Evolutionary conservation across 768 basidiomycete species (phyloP), one percentile per base, ranked within the genome.

Genomic region (Pulveroboletus sp.): DNA sequence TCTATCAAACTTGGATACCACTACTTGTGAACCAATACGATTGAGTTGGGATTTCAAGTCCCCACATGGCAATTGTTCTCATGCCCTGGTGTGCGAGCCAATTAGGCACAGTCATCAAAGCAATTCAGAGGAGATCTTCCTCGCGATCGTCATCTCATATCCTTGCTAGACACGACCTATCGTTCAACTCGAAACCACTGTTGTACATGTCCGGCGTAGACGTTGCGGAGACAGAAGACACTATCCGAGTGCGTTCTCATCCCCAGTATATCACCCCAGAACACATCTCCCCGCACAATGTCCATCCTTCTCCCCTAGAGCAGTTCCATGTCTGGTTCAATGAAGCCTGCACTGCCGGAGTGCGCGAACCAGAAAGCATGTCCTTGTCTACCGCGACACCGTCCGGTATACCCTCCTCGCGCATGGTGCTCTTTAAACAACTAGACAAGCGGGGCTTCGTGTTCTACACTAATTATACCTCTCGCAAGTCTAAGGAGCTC

Each of bases 381-480:
- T 76, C 83, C 4, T 69, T 93, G 46, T 84, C 86, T 43, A 92
- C 91, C 45, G 80, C 81, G 9, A 82, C 87, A 1, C 64, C 77
- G 14, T 57, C 69, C 1, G 92, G 89, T 32, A 79, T 93, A 55
- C 95, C 95, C 24, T 92, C 90, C 33, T 82, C 86, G 10, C 83
- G 95, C 57, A 79, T 90, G 69, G 93, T 97, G 48, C 83, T 97
- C 51, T 82, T 98, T 63, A 96, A 94, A 69, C 81, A 92, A 63
- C 81, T 91, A 60, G 96, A 98, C 73, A 62, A 76, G 28, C 81
- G 75, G 47, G 96, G 96, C 44, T 97, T 98, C 73, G 81, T 95
- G 50, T 96, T 97, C 73, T 99, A 80, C 77, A 98, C 95, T 30
- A 99, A 99, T 71, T 98, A 98, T 73, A 80, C 83, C 36, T 95